Conservation (phyloP, 176 grass and related monocot genomes). For the bread wheat (Triticum aestivum) region IWGSC_CS_RefSeq_v2.1 NC_057794.1:517247617-517248116, state of each 20-base stretch:
- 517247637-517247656: background rate
- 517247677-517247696: background rate
- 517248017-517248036: constrained; percentile 5
- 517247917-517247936: background rate
- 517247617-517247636: background rate
- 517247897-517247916: background rate
- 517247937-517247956: background rate
- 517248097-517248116: no score
- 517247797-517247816: no score
- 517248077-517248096: background rate
- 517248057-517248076: background rate
- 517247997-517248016: background rate
- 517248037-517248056: background rate
- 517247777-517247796: no score
- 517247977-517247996: background rate
- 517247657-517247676: background rate
- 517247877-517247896: background rate
- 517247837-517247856: background rate
- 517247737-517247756: background rate
- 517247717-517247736: background rate
- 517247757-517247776: background rate
- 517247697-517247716: background rate
- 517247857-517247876: background rate
- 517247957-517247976: background rate
- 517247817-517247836: background rate